These are phyloP conservation scores for Tritrichomonas foetus DNA, from an alignment of 208 protist species.

Conservation along the genomic window DNA sequence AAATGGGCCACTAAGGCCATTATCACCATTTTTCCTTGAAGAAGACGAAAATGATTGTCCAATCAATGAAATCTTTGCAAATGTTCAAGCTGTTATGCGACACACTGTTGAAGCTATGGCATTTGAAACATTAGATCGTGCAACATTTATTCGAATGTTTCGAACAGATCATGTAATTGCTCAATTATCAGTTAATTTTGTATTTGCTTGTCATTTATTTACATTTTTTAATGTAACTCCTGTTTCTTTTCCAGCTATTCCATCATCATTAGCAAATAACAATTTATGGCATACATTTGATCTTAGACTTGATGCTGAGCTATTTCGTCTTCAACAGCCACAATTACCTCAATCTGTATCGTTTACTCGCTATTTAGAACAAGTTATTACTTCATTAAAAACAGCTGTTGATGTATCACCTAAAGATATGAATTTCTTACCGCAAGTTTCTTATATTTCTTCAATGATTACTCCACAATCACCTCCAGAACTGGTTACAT, in stretches of 20 bases:
- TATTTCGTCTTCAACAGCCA: not conserved
- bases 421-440: not conserved
- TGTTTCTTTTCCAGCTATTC: not conserved
- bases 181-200: conserved; percentile 11
- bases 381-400: not conserved
- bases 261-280: not conserved
- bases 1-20: not conserved
- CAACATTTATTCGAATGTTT: not conserved
- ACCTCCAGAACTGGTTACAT: not conserved
- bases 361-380: not conserved
- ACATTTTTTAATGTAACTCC: conserved; percentile 13
- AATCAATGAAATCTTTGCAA: not conserved
- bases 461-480: not conserved
- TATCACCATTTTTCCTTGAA: not conserved
- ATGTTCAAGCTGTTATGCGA: not conserved
- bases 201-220: not conserved
- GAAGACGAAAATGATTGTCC: not conserved
- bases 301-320: not conserved
- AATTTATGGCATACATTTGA: conserved; percentile 11
- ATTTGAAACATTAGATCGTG: not conserved
- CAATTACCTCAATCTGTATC: not conserved
- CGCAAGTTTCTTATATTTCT: not conserved
- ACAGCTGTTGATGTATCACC: not conserved
- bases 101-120: conserved; percentile 34
- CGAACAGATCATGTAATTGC: not conserved